Evolutionary conservation across 176 grass and related monocot species (phyloP).

Genomic region (Guadua angustifolia): DNA sequence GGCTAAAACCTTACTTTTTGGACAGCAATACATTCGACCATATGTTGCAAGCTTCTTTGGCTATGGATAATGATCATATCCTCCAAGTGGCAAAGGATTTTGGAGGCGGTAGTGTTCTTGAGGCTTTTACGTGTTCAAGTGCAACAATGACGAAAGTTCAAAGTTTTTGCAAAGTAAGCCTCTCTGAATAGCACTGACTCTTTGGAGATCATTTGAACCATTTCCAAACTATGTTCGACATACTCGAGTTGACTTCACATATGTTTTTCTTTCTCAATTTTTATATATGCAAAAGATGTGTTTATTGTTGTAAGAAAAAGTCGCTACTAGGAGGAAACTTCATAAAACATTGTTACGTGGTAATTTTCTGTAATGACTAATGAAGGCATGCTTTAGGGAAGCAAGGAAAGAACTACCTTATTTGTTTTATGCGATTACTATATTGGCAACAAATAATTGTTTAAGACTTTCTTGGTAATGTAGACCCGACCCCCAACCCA

Average conservation of each 20-base stretch:
- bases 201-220: conserved; percentile 2
- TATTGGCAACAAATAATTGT: neutral
- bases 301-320: conserved; percentile 20
- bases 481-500: too few species aligned
- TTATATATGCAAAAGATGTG: neutral
- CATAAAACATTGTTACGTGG: neutral
- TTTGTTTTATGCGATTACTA: conserved; percentile 26
- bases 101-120: too few species aligned
- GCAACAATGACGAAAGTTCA: too few species aligned
- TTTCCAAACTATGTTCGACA: conserved; percentile 21
- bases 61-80: too few species aligned
- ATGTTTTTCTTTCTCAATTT: conserved; percentile 7
- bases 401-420: conserved; percentile 7
- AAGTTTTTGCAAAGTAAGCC: too few species aligned
- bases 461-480: too few species aligned
- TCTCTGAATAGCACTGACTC: too few species aligned
- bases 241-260: neutral
- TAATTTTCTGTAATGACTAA: neutral
- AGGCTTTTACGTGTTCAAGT: too few species aligned
- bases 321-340: neutral
- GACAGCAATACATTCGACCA: conserved; percentile 79
- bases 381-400: neutral
- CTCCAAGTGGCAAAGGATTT: too few species aligned
- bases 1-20: conserved; percentile 28
- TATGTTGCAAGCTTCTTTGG: too few species aligned